Base-by-base conservation (phyloP, 768 basidiomycete species). In the Pleurotus tuber-regium region DNA sequence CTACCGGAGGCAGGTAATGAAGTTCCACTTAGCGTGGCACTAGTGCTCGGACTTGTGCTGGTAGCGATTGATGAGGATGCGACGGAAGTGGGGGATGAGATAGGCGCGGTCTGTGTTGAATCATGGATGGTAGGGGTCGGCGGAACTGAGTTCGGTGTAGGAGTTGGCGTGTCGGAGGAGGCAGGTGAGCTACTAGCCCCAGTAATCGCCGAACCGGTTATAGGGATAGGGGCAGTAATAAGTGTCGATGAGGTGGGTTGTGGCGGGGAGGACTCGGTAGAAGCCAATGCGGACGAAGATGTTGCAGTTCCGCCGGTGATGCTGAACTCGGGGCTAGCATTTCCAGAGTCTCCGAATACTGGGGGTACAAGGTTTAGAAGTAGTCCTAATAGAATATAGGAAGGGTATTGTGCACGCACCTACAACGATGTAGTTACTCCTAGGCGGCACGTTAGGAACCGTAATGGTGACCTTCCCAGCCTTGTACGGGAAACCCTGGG, bases 291-390 rank as follows among this genome's bases (percentile, higher is more conserved):
- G 26, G 66, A 58, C 8, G 63, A 57, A 14, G 66, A 50, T 18
- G 61, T 49, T 4, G 54, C 29, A 16, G 70, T 60, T 55, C 86
- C 87, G 19, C 60, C 65, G 24, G 72, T 66, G 54, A 90, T 90
- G 1, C 74, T 79, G 61, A 90, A 89, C 31, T 66, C 14, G 0
- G 78, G 78, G 59, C 79, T 84, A 7, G 64, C 57, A 55, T 90
- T 80, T 9, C 87, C 87, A 11, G 83, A 86, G 59, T 85, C 80
- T 23, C 87, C 87, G 56, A 84, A 70, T 35, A 86, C 86, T 87
- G 44, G 3, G 29, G 58, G 21, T 19, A 38, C 35, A 35, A 16
- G 23, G 46, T 40, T 52, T 47, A 51, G 23, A 18, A 24, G 42
- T 18, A 31, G 39, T 19, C 44, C 46, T 6, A 52, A n/a, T 31